Evolutionary conservation across 768 basidiomycete species (phyloP).

Genomic region (Pleurotus tuoliensis): DNA sequence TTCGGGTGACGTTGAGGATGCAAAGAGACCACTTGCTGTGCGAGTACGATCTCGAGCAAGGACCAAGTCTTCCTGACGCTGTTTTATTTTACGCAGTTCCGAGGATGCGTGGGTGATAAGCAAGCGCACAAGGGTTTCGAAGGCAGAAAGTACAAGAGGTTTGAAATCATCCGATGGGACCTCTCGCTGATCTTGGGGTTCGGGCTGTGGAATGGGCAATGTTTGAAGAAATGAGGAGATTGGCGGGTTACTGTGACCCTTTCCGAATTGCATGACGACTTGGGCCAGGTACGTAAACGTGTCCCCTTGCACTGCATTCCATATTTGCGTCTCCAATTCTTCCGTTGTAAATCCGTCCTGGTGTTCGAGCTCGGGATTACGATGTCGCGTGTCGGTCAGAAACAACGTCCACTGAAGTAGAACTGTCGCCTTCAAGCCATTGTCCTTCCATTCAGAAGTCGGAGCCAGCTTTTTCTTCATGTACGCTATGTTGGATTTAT

Average conservation of each 20-base stretch:
- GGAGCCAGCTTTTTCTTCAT: conserved; percentile 58
- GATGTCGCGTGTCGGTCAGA: conserved; percentile 70
- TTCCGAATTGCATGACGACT: conserved; percentile 55
- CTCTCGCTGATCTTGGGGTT: conserved; percentile 44
- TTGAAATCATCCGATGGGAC: conserved; percentile 50
- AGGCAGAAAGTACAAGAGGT: conserved; percentile 49
- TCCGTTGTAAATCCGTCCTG: conserved; percentile 68
- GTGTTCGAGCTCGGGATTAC: conserved; percentile 61
- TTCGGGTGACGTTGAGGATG: conserved; percentile 38
- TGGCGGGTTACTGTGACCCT: conserved; percentile 30
- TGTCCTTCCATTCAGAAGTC: conserved; percentile 60
- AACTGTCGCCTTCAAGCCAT: conserved; percentile 65
- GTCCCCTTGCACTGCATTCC: conserved; percentile 81
- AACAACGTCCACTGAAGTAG: conserved; percentile 89
- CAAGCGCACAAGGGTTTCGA: conserved; percentile 70
- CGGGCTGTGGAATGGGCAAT: conserved; percentile 25
- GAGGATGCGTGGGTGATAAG: conserved; percentile 76
- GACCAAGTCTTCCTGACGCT: conserved; percentile 81
- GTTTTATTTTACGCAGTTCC: conserved; percentile 81
- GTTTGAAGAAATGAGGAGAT: conserved; percentile 32
- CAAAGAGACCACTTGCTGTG: conserved; percentile 41
- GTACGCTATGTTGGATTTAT: conserved; percentile 42
- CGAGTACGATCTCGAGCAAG: conserved; percentile 65
- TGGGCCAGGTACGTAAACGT: conserved; percentile 69
- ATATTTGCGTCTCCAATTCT: conserved; percentile 76